Base-by-base conservation (phyloP, 192 early-diverging fungal genomes). In the Coemansia sp. region DNA sequence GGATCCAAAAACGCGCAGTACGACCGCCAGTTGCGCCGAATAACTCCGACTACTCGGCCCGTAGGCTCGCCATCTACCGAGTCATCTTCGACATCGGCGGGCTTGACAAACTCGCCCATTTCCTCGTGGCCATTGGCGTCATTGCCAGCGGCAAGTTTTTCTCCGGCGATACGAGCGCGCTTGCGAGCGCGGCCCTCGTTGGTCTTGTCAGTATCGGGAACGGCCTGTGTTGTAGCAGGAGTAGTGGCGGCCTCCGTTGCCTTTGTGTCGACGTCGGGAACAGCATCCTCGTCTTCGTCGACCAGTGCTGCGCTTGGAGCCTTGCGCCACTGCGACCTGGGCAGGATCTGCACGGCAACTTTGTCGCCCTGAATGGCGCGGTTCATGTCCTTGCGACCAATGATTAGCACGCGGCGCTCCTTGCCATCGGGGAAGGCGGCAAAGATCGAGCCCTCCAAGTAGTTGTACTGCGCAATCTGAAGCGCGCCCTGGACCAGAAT, bases 1-100 rank as follows among this genome's bases (percentile, higher is more conserved):
- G 84, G 83, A 43, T 91, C 92, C 34, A 97, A 88, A 50, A 90
- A 94, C 29, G 93, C 94, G 74, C 97, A 98, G 67, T 90, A 92
- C 39, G 90, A 88, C 60, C 93, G 82, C 94, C 95, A 98, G 78
- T 95, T 95, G 56, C 93, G 90, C 54, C 93, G 89, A 66, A 99
- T 91, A 41, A 99, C 88, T 12, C 93, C 93, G 10, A 99, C 94
- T 3, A 99, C 85, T 52, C 86, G 84, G 18, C 86, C 95, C 0
- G 90, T 92, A n/a, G 93, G 94, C 52, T 86, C 81, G n/a, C 67
- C 81, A 19, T 73, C 63, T 4, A 9, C 58, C 15, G 39, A 35
- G 10, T 60, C 65, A 33, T 67, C 63, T 18, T 61, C 56, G 17
- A 70, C 18, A n/a, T 65, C 59, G 3, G 46, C 60, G 0, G 70